Evolutionary conservation across 345 rosid species (phyloP), one percentile per base, ranked within the genome.

Genomic region (Odontarrhena argentea): DNA sequence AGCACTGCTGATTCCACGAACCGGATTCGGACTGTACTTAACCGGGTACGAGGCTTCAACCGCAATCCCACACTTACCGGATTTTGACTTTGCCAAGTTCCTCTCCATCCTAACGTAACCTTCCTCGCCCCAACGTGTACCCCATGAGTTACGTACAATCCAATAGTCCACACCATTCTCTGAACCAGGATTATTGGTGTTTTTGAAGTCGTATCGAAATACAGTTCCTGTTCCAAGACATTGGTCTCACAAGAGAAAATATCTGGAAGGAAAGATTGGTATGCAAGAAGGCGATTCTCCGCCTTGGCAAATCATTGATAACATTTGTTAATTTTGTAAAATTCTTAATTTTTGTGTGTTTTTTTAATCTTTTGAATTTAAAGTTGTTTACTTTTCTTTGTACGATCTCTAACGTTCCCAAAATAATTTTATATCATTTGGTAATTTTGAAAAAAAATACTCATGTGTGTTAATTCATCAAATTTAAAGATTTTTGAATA

Each of bases 271-370:
- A n/a, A n/a, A n/a, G n/a, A n/a, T n/a, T n/a, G 99, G 99, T 36
- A 95, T 95, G 99, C 89, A 96, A 64, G 99, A 95, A 42, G 99
- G 97, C 68, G 89, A 93, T 75, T 94, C 96, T 61, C 99, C 96
- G 10, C 99, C 97, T 1, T 95, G 99, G 99, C 93, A 18, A 18
- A 18, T 18, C 22, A 18, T 18, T 18, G 22, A 18, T 18, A 18
- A 18, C 22, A 18, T 18, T 1, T 18, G 1, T 18, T 18, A 18
- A 18, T 18, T 18, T 18, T 18, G 22, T 18, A 18, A 18, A 18
- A 18, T 18, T 18, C 22, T 18, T 18, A 18, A 18, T 18, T 18
- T 18, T 18, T 18, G 22, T 18, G 22, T 18, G 1, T 18, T 18
- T 18, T 18, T 18, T 18, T 18, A 18, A 18, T 18, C 22, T 18